Percentiles rank a stretch among this genome's conserved stretches.
Evolutionary conservation across 202 grass and related monocot genomes (phyloP).

Genomic region (Setaria viridis): DNA sequence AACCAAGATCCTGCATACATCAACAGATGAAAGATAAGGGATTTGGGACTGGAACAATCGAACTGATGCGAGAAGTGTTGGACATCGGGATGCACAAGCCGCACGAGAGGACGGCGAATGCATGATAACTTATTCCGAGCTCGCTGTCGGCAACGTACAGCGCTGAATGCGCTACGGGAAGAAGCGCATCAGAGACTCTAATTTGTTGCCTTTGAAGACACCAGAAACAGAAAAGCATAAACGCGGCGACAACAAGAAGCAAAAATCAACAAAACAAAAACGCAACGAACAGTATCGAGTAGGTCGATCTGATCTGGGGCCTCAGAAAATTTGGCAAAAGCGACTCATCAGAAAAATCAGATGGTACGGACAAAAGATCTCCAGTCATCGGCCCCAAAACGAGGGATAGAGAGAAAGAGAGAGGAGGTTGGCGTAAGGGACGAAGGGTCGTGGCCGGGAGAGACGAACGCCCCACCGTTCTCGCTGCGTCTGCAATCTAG

Average conservation of each 20-base stretch:
- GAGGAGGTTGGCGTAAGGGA: neutral
- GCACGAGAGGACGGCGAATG: constrained; percentile 2
- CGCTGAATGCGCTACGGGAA: constrained; percentile 64
- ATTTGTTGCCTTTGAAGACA: constrained; percentile 55
- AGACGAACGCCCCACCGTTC: neutral
- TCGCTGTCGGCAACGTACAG: constrained; percentile 79
- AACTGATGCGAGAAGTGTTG: constrained; percentile 5
- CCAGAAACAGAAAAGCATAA: neutral
- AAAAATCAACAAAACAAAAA: neutral
- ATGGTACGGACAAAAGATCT: constrained; percentile 84
- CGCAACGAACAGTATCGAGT: neutral
- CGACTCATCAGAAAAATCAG: constrained; percentile 54
- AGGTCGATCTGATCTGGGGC: constrained; percentile 13
- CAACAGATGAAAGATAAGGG: neutral
- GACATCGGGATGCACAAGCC: constrained; percentile 54
- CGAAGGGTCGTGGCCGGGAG: too few relatives aligned
- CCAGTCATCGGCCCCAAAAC: constrained; percentile 44
- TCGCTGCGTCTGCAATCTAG: neutral
- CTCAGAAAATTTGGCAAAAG: constrained; percentile 59
- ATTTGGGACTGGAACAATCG: neutral
- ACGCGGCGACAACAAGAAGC: neutral
- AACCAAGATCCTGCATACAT: neutral
- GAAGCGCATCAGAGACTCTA: constrained; percentile 82
- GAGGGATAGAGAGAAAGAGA: neutral
- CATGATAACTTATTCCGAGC: constrained; percentile 59